Percentiles rank a stretch among this genome's conserved stretches.
phyloP scores from a whole-genome alignment of 441 rosid species.

The Eruca vesicaria region DNA sequence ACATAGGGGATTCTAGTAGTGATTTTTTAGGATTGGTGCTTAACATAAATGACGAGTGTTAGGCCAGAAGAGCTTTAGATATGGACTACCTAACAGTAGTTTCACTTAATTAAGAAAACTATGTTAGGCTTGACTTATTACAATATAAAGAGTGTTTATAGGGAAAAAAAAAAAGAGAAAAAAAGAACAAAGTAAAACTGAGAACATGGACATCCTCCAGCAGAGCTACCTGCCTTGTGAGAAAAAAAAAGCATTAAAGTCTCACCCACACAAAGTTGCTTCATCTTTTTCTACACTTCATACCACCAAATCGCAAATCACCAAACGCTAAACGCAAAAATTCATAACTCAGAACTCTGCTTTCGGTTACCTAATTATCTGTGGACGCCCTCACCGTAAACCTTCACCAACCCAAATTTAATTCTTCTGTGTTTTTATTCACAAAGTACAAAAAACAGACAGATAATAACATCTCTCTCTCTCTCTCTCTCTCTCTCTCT shows the following conservation, averaged over 20 bases:
- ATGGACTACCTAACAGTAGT: conserved; percentile 29
- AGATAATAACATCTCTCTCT: conserved; percentile 23
- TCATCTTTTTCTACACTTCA: conserved; percentile 17
- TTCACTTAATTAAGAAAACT: conserved; percentile 31
- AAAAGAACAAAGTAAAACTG: background rate
- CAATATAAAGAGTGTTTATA: background rate
- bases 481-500: background rate
- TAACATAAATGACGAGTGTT: conserved; percentile 17
- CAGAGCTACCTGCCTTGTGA: conserved; percentile 33
- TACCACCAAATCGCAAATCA: conserved; percentile 7
- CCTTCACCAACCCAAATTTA: conserved; percentile 34
- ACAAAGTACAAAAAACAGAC: conserved; percentile 36
- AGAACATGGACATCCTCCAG: conserved; percentile 31
- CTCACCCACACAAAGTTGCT: conserved; percentile 35
- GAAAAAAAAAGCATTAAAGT: conserved; percentile 29
- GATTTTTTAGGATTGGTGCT: conserved; percentile 2
- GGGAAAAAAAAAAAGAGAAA: background rate
- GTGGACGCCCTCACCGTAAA: conserved; percentile 31
- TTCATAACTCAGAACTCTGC: conserved; percentile 8
- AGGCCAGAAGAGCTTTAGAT: conserved; percentile 18
- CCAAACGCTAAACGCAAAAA: conserved; percentile 20
- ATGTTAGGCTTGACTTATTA: conserved; percentile 31
- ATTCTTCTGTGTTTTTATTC: conserved; percentile 31
- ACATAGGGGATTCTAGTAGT: too few relatives aligned
- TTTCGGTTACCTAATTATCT: conserved; percentile 18